Conservation (phyloP, 768 basidiomycete species). For the Gloeostereum incarnatum region DNA sequence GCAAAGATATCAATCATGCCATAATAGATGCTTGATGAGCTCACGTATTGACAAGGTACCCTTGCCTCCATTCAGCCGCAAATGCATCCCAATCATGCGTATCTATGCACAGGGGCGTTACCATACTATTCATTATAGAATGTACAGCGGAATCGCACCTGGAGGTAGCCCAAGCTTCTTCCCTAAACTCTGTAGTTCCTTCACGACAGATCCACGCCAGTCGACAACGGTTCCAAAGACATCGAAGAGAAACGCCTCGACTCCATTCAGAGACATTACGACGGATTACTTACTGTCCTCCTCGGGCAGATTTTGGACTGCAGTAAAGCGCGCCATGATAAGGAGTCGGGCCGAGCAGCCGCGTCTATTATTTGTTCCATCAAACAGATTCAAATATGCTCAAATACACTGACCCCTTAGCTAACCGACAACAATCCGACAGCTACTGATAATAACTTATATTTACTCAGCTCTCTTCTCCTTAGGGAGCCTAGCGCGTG, state of each 20-base stretch:
- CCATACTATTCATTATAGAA: not conserved
- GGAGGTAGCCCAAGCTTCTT: constrained; percentile 15
- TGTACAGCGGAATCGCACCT: constrained; percentile 11
- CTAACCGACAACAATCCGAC: no score
- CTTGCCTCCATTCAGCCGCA: constrained; percentile 46
- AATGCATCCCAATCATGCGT: constrained; percentile 36
- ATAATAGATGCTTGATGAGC: constrained; percentile 8
- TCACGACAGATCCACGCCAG: constrained; percentile 21
- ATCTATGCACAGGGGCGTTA: not conserved
- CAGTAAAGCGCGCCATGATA: no score
- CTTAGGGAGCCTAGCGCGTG: no score
- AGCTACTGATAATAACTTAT: no score
- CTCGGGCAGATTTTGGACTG: no score
- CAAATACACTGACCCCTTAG: no score
- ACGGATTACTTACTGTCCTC: no score
- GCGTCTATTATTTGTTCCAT: no score
- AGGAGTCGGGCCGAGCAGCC: no score
- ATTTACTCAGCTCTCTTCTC: no score
- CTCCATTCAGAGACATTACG: no score
- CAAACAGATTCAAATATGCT: no score
- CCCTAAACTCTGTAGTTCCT: constrained; percentile 20
- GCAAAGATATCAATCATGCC: not conserved
- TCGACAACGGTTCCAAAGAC: constrained; percentile 24
- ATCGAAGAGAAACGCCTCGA: constrained; percentile 23
- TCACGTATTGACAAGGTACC: constrained; percentile 39